phyloP scores from a whole-genome alignment of 768 basidiomycete genomes.

The Leccinum incarnatum region DNA sequence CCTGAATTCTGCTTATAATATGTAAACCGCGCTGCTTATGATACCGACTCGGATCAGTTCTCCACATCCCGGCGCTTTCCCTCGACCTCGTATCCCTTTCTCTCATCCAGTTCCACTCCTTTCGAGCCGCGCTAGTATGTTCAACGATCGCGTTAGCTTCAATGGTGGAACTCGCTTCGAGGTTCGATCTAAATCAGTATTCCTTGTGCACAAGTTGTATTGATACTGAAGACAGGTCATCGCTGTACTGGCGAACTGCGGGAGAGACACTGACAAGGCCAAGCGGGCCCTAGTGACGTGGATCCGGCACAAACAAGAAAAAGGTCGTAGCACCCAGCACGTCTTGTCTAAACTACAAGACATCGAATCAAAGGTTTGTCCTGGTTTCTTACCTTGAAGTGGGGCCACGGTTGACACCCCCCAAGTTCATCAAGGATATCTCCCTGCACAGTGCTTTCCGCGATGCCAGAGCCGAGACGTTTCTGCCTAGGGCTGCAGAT shows the following conservation, averaged over 20 bases:
- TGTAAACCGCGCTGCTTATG: constrained; percentile 12
- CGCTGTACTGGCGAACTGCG: constrained; percentile 33
- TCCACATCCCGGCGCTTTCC: constrained; percentile 4
- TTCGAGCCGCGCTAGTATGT: constrained; percentile 10
- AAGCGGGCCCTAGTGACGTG: constrained; percentile 29
- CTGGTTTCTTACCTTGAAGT: not conserved
- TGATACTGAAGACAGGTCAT: constrained; percentile 25
- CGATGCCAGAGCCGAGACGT: constrained; percentile 32
- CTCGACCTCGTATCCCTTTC: not conserved
- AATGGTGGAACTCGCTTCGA: constrained; percentile 30
- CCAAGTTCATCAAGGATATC: constrained; percentile 31
- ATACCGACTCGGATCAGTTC: not conserved
- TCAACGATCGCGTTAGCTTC: constrained; percentile 27
- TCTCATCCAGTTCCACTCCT: not conserved
- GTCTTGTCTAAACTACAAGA: constrained; percentile 28
- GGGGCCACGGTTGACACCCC: not conserved
- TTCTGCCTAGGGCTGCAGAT: constrained; percentile 24
- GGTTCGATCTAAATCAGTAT: constrained; percentile 7
- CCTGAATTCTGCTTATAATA: constrained; percentile 14
- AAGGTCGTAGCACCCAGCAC: constrained; percentile 30
- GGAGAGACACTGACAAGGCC: constrained; percentile 26
- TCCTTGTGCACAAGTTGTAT: not conserved
- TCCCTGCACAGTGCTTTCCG: constrained; percentile 31
- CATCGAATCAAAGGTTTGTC: constrained; percentile 29
- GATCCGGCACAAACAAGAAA: constrained; percentile 30